Conservation (phyloP, 2,329 filamentous ascomycete species). For the Bipolaris gigantea region DNA sequence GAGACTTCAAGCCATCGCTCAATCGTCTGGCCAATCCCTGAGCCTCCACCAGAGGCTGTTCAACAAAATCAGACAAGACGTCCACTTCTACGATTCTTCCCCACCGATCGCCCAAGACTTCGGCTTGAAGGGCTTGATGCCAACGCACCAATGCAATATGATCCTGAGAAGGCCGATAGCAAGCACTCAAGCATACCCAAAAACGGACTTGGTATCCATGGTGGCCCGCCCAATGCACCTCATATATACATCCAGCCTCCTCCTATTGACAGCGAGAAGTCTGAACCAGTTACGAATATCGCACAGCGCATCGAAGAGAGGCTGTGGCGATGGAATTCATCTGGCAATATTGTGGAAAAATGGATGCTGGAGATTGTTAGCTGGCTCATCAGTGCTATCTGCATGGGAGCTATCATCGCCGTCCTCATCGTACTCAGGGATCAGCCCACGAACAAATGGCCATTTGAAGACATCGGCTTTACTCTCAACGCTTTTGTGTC, state of each 20-base stretch:
- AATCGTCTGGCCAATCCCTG: conserved; percentile 23
- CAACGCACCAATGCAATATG: conserved; percentile 11
- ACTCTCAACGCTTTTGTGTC: conserved; percentile 37
- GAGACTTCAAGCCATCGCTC: conserved; percentile 24
- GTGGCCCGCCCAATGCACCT: conserved; percentile 11
- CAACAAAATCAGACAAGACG: conserved; percentile 3
- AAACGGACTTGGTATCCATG: conserved; percentile 9
- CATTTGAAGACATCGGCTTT: conserved; percentile 6
- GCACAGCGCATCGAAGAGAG: conserved; percentile 29
- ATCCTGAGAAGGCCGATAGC: background rate
- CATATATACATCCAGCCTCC: conserved; percentile 11
- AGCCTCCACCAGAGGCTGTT: conserved; percentile 22
- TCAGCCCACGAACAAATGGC: conserved; percentile 13
- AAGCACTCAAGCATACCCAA: background rate
- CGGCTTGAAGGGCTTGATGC: conserved; percentile 15
- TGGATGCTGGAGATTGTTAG: conserved; percentile 34
- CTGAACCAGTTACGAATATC: conserved; percentile 12
- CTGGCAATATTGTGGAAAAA: conserved; percentile 22
- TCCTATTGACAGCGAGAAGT: conserved; percentile 2
- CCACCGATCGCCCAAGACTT: conserved; percentile 11
- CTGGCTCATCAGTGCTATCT: conserved; percentile 30
- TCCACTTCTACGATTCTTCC: conserved; percentile 24
- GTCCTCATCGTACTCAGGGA: conserved; percentile 17
- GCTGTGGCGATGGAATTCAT: conserved; percentile 20
- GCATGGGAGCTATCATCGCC: conserved; percentile 26